Base-by-base conservation (phyloP, 805 yeast genomes). In the Monosporozyma yasuniensis region DNA sequence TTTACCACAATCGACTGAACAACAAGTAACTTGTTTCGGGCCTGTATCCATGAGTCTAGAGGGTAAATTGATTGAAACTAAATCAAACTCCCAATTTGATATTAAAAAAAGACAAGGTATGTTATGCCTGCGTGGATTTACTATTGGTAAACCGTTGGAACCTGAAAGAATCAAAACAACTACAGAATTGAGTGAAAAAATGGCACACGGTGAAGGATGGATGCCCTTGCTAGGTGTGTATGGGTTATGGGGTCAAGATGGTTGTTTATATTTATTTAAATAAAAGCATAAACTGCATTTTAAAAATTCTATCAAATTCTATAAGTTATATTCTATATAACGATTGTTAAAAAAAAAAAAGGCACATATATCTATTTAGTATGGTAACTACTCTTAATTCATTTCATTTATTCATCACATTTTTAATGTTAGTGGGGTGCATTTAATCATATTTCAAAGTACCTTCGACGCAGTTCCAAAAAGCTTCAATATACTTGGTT, bases 201-300 rank as follows among this genome's bases (percentile, higher is more conserved):
- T 61, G 41, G 67, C 65, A 23, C 76, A 75, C n/a, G 72, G 76
- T 7, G 80, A 76, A 53, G 76, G 77, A 19, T 72, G 75, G 75
- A 67, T 71, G 71, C 75, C 75, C 64, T 4, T 81, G 74, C 69
- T 76, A 3, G 76, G 75, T 5, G 67, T 81, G 0, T 58, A 55
- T 34, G 89, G 87, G 0, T 70, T 71, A 35, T 82, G 83, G 74
- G 90, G 88, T 12, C 69, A 64, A 27, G 91, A 84, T 63, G 90
- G 90, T 2, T 83, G 90, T 60, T 73, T 84, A 51, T 84, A 84
- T 61, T 73, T 72, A 56, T 68, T 61, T 47, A 59, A 54, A 52
- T 54, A 34, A 45, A 3, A 19, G 4, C 30, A 21, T 28, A 9
- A 2, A 21, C 11, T 23, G 7, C 3, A 34, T 9, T 19, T 21